phyloP scores from a whole-genome alignment of 441 rosid species.

The Populus hybrid region DNA sequence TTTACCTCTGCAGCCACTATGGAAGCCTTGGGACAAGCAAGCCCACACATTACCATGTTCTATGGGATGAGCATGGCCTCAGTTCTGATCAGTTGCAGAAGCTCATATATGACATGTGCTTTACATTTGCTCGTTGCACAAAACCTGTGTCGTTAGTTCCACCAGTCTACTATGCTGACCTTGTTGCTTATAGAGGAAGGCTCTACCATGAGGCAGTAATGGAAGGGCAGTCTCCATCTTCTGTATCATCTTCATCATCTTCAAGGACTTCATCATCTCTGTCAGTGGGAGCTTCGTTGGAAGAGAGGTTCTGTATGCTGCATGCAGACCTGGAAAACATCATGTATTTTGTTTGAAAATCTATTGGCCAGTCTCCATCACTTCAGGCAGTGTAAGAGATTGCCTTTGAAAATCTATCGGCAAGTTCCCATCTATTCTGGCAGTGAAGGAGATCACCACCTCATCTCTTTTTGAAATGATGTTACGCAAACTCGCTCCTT shows the following conservation, averaged over 20 bases:
- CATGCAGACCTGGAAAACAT: slow-evolving; percentile 26
- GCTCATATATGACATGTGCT: too few relatives aligned
- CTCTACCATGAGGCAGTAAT: slow-evolving; percentile 54
- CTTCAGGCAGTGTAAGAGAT: background rate
- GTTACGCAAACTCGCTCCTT: slow-evolving; percentile 33
- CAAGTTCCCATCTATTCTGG: background rate
- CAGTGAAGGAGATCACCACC: background rate
- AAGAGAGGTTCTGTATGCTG: slow-evolving; percentile 51
- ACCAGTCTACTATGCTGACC: slow-evolving; percentile 55
- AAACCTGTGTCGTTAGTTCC: too few relatives aligned
- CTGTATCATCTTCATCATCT: slow-evolving; percentile 28
- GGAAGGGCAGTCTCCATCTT: slow-evolving; percentile 37
- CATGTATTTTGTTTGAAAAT: too few relatives aligned
- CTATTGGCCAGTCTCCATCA: background rate
- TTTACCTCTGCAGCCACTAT: slow-evolving; percentile 72
- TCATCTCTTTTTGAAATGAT: slow-evolving; percentile 22
- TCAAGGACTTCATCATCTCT: slow-evolving; percentile 36
- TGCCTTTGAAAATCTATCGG: slow-evolving; percentile 32
- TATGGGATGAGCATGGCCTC: too few relatives aligned
- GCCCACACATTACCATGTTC: slow-evolving; percentile 60
- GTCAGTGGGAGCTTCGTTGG: slow-evolving; percentile 35
- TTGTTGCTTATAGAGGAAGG: slow-evolving; percentile 67
- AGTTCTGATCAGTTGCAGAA: too few relatives aligned
- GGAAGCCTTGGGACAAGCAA: slow-evolving; percentile 81
- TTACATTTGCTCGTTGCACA: too few relatives aligned